A percentile compares a stretch with the other conserved stretches of the same genome.
Evolutionary conservation across 768 basidiomycete genomes (phyloP).

Genomic region (Suillus subaureus): DNA sequence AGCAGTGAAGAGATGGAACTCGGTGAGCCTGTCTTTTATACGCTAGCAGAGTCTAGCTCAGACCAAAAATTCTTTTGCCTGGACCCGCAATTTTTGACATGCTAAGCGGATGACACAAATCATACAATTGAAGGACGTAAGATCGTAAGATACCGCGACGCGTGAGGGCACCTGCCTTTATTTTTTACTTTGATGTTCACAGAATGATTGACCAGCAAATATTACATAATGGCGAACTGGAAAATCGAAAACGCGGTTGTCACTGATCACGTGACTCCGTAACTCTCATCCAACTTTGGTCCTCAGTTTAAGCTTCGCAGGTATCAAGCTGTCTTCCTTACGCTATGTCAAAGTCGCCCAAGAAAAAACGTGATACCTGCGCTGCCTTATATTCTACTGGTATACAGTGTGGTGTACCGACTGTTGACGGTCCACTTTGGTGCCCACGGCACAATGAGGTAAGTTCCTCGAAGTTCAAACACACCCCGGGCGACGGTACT

Average conservation of each 20-base stretch:
- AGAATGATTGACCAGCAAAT: no score
- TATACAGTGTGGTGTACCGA: conserved; percentile 17
- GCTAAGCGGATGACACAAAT: neutral
- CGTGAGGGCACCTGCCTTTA: neutral
- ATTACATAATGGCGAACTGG: no score
- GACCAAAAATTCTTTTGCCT: neutral
- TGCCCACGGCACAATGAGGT: conserved; percentile 36
- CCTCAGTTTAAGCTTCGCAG: no score
- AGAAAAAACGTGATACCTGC: conserved; percentile 19
- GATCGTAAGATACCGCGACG: neutral
- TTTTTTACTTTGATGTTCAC: no score
- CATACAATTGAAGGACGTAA: neutral
- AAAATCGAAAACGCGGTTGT: neutral
- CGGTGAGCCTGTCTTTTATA: neutral
- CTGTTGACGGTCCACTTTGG: conserved; percentile 20
- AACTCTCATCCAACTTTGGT: neutral
- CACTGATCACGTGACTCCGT: conserved; percentile 4
- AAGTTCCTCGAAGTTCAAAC: conserved; percentile 1
- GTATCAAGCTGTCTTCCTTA: neutral
- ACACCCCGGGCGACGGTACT: neutral
- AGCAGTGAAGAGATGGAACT: neutral
- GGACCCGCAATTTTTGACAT: neutral
- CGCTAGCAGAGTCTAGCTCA: neutral
- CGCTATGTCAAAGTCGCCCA: conserved; percentile 14
- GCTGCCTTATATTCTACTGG: conserved; percentile 20